A percentile compares a stretch with the other conserved stretches of the same genome.
Conservation (phyloP, 208 protist genomes). For the Crithidia bombi region DNA sequence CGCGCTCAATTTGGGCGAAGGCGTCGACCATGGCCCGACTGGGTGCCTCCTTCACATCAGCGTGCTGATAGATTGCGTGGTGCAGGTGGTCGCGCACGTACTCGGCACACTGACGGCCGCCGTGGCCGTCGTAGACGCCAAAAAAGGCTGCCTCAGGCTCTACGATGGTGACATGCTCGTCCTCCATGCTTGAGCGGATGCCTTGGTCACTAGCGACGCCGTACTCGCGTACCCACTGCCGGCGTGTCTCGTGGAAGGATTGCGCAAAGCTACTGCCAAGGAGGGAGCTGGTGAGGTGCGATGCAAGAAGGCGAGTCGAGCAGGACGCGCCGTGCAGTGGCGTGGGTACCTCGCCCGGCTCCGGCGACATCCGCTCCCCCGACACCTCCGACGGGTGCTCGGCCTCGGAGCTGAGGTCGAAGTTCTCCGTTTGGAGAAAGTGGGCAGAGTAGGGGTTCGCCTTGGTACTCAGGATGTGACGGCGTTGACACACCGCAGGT, state of each 20-base stretch:
- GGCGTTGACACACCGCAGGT: slow-evolving; percentile 5
- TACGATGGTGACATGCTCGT: slow-evolving; percentile 66
- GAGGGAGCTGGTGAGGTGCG: slow-evolving; percentile 8
- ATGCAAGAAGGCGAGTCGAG: slow-evolving; percentile 13
- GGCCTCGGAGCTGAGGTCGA: slow-evolving; percentile 31
- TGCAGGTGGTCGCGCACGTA: slow-evolving; percentile 75
- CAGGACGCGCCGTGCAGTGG: slow-evolving; percentile 4
- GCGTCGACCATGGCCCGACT: slow-evolving; percentile 54
- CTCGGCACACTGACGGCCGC: slow-evolving; percentile 70
- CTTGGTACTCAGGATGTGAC: slow-evolving; percentile 5
- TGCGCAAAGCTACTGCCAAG: slow-evolving; percentile 17
- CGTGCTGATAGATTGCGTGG: slow-evolving; percentile 50
- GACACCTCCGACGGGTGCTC: slow-evolving; percentile 21
- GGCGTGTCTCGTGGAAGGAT: slow-evolving; percentile 19
- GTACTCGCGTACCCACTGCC: slow-evolving; percentile 43
- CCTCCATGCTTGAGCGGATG: slow-evolving; percentile 83
- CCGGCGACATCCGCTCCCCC: slow-evolving; percentile 6
- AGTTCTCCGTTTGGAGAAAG: slow-evolving; percentile 17
- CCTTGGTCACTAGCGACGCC: slow-evolving; percentile 79
- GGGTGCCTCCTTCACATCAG: slow-evolving; percentile 41
- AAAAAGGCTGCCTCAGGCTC: slow-evolving; percentile 67
- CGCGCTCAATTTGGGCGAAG: slow-evolving; percentile 78
- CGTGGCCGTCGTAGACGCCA: slow-evolving; percentile 85
- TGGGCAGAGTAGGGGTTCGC: slow-evolving; percentile 8
- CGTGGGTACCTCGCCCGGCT: slow-evolving; percentile 17